A percentile compares a stretch with the other conserved stretches of the same genome.
Evolutionary conservation across 225 moss, liverwort and hornwort species (phyloP).

Genomic region (Polytrichum commune): DNA sequence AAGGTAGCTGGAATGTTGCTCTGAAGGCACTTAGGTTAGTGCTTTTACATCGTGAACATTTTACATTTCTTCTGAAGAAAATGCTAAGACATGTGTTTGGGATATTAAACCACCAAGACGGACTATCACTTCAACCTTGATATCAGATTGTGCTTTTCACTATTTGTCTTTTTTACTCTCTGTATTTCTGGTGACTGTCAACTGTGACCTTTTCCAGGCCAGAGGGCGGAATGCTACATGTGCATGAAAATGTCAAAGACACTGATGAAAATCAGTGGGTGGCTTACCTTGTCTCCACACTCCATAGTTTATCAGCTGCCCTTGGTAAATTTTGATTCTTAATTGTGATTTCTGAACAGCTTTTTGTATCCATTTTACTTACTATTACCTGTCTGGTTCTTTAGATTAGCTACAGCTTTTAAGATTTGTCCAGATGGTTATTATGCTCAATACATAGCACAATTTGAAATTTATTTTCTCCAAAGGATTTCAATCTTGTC

Average conservation of each 20-base stretch:
- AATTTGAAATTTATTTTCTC: too few relatives aligned
- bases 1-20: constrained; percentile 78
- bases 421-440: too few relatives aligned
- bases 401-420: too few relatives aligned
- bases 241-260: constrained; percentile 87
- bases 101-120: background rate
- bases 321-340: constrained; percentile 34
- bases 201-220: constrained; percentile 19
- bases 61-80: background rate
- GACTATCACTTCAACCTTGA: background rate
- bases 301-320: constrained; percentile 31
- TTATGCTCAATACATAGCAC: too few relatives aligned
- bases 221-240: constrained; percentile 77
- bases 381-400: too few relatives aligned
- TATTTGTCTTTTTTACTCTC: too few relatives aligned
- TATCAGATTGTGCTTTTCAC: background rate
- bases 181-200: too few relatives aligned
- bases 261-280: constrained; percentile 64
- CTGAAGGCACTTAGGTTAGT: constrained; percentile 67
- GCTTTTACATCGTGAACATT: background rate
- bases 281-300: constrained; percentile 47
- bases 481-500: too few relatives aligned
- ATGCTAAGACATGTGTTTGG: background rate
- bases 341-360: background rate
- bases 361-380: background rate